A percentile compares a stretch with the other conserved stretches of the same genome.
Evolutionary conservation across 176 grass and related monocot genomes (phyloP).

Genomic region (Zoysia pacifica): DNA sequence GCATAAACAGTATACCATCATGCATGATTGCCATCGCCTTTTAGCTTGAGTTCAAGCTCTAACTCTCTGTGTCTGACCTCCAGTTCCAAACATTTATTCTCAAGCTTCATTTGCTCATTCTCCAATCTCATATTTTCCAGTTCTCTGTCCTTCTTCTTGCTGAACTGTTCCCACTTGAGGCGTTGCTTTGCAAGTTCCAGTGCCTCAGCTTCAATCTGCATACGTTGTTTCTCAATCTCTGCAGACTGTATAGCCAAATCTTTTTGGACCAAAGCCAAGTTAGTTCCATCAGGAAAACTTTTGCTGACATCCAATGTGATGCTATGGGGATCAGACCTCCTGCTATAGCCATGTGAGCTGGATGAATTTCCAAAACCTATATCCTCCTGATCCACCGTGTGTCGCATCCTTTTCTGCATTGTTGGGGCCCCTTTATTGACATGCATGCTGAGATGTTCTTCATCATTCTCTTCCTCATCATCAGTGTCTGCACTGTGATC

Average conservation of each 20-base stretch:
- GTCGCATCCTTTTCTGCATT: conserved; percentile 50
- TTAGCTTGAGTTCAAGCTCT: conserved; percentile 54
- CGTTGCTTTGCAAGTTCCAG: conserved; percentile 54
- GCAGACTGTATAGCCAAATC: conserved; percentile 36
- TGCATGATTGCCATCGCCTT: conserved; percentile 38
- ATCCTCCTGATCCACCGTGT: conserved; percentile 46
- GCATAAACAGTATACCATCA: conserved; percentile 28
- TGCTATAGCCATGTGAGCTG: conserved; percentile 40
- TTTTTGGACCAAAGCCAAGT: conserved; percentile 40
- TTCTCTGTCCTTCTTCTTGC: conserved; percentile 69
- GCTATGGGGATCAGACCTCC: conserved; percentile 41
- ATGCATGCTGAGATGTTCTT: conserved; percentile 41
- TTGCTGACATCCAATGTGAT: conserved; percentile 57
- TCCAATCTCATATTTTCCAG: conserved; percentile 59
- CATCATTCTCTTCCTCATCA: conserved; percentile 56
- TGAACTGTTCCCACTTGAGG: conserved; percentile 58
- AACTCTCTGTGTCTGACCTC: conserved; percentile 57
- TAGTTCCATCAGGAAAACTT: conserved; percentile 51
- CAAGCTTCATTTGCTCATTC: conserved; percentile 62
- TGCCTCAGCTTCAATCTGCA: conserved; percentile 55
- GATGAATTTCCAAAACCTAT: conserved; percentile 47
- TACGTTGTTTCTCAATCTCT: conserved; percentile 47
- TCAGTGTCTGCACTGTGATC: conserved; percentile 51
- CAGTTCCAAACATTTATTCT: conserved; percentile 57
- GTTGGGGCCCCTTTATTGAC: conserved; percentile 29